A percentile compares a stretch with the other conserved stretches of the same genome.
phyloP scores from a whole-genome alignment of 306 rosid genomes.

The Quercus aquifolioides region DNA sequence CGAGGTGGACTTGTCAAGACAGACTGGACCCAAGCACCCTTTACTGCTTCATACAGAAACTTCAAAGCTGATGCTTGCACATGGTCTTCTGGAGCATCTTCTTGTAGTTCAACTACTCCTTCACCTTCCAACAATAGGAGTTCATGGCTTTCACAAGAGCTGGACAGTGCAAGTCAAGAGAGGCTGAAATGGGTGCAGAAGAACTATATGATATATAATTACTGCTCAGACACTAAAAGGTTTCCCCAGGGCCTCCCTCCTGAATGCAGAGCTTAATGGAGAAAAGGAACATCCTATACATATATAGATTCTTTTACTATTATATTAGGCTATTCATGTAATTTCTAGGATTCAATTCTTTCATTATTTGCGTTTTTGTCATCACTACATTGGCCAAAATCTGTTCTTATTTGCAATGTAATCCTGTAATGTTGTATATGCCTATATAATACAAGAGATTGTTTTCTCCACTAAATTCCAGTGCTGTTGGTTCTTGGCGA shows the following conservation, averaged over 20 bases:
- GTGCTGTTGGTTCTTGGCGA: not conserved
- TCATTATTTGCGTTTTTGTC: not conserved
- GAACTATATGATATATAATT: slow-evolving; percentile 68
- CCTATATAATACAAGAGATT: not conserved
- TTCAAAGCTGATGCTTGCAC: slow-evolving; percentile 55
- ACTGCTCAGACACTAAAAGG: slow-evolving; percentile 41
- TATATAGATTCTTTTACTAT: not conserved
- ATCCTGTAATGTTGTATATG: not conserved
- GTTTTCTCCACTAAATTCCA: not conserved
- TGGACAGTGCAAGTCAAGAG: slow-evolving; percentile 31
- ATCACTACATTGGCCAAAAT: not conserved
- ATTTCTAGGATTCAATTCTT: slow-evolving; percentile 19
- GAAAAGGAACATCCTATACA: not conserved
- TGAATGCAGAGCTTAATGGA: slow-evolving; percentile 7
- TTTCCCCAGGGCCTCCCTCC: slow-evolving; percentile 46
- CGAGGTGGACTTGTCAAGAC: slow-evolving; percentile 75
- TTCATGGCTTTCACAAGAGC: slow-evolving; percentile 35
- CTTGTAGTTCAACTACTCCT: slow-evolving; percentile 24
- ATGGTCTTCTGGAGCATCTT: slow-evolving; percentile 38
- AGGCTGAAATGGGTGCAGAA: slow-evolving; percentile 50
- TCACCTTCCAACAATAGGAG: not conserved
- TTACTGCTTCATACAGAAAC: slow-evolving; percentile 57
- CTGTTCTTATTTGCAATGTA: not conserved
- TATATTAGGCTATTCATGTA: not conserved
- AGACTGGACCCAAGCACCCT: slow-evolving; percentile 65